Conservation (phyloP, 73 alveolate species). For the Paramecium primaurelia region DNA sequence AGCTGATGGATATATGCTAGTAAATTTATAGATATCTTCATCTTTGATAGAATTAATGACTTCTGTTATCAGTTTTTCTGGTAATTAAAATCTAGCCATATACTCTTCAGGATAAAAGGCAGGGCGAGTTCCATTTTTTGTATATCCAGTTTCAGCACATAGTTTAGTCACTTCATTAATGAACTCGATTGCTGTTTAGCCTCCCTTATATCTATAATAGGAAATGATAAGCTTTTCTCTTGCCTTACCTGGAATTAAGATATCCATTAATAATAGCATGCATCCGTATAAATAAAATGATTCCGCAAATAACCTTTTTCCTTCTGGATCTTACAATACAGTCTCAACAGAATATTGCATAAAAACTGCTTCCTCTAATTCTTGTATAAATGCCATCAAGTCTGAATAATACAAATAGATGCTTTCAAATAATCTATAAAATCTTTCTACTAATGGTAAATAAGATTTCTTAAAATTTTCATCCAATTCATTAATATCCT, state of each 20-base stretch:
- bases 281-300: slow-evolving; percentile 91
- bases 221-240: slow-evolving; percentile 94
- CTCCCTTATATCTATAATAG: slow-evolving; percentile 89
- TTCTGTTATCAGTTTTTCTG: slow-evolving; percentile 70
- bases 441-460: slow-evolving; percentile 92
- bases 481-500: slow-evolving; percentile 88
- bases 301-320: slow-evolving; percentile 89
- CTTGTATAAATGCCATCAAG: slow-evolving; percentile 78
- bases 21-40: slow-evolving; percentile 91
- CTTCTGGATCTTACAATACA: slow-evolving; percentile 75
- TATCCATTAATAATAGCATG: slow-evolving; percentile 91
- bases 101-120: slow-evolving; percentile 86
- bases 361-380: slow-evolving; percentile 73
- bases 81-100: slow-evolving; percentile 78
- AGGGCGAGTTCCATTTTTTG: slow-evolving; percentile 77
- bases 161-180: slow-evolving; percentile 85
- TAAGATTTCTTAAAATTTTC: slow-evolving; percentile 92
- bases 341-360: slow-evolving; percentile 53
- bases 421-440: slow-evolving; percentile 88
- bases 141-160: slow-evolving; percentile 83
- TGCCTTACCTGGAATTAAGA: slow-evolving; percentile 88
- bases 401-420: slow-evolving; percentile 89
- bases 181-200: slow-evolving; percentile 85
- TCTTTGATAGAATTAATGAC: slow-evolving; percentile 82
- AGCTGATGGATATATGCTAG: slow-evolving; percentile 93